Conservation (phyloP, 257 asterid genomes). For the Misopates orontium region DNA sequence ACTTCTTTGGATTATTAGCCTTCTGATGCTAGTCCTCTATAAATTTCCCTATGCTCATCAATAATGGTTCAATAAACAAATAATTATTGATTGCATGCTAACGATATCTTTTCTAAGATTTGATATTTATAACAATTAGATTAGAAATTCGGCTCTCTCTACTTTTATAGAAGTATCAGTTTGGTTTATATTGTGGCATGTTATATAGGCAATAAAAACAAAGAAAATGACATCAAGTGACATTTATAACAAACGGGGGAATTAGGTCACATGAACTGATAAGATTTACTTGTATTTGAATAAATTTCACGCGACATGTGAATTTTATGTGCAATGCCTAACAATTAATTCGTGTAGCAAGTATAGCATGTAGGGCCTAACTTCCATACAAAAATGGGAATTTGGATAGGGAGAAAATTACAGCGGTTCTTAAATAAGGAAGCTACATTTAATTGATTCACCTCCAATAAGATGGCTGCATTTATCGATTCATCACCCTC, state of each 20-base stretch:
- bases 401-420: not conserved
- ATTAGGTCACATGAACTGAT: slow-evolving; percentile 29
- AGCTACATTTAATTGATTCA: slow-evolving; percentile 19
- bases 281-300: slow-evolving; percentile 14
- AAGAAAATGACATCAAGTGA: slow-evolving; percentile 4
- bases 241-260: slow-evolving; percentile 9
- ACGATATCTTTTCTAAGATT: not conserved
- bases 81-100: not conserved
- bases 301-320: slow-evolving; percentile 27
- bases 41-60: no score
- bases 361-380: slow-evolving; percentile 16
- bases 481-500: slow-evolving; percentile 15
- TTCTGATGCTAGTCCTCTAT: no score
- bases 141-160: not conserved
- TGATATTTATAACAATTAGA: not conserved
- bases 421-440: slow-evolving; percentile 1
- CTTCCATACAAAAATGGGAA: not conserved
- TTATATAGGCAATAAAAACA: no score
- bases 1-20: no score
- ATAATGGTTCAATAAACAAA: no score
- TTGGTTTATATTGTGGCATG: no score
- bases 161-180: not conserved
- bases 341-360: slow-evolving; percentile 4
- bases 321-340: slow-evolving; percentile 17
- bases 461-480: not conserved